phyloP scores from a whole-genome alignment of 345 rosid genomes.

The Erysimum cheiranthoides region DNA sequence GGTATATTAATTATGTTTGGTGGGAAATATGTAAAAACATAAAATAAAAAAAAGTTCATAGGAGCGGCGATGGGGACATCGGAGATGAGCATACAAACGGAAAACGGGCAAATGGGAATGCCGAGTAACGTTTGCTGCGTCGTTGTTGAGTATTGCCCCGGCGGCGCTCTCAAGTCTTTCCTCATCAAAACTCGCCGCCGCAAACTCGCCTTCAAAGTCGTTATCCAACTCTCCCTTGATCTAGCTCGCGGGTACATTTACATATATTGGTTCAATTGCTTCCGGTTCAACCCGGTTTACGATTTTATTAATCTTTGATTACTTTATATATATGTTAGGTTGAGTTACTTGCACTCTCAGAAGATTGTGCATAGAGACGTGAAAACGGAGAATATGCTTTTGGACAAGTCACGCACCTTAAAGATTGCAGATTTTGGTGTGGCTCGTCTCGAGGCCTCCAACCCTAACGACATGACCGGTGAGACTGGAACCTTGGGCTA shows the following conservation, averaged over 20 bases:
- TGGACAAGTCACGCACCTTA: conserved; percentile 83
- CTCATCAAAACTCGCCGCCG: conserved; percentile 90
- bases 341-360: conserved; percentile 87
- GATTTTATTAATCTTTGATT: background rate
- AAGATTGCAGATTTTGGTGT: conserved; percentile 99
- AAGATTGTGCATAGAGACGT: conserved; percentile 98
- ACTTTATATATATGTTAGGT: conserved; percentile 48
- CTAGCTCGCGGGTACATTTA: conserved; percentile 84
- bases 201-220: conserved; percentile 94
- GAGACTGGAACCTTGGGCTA: conserved; percentile 99
- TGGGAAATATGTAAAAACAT: background rate
- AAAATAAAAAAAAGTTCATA: conserved; percentile 56
- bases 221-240: conserved; percentile 86
- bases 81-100: conserved; percentile 81
- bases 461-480: conserved; percentile 99
- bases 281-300: background rate
- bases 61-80: conserved; percentile 93
- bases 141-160: conserved; percentile 93
- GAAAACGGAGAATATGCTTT: conserved; percentile 96
- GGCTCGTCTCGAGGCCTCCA: conserved; percentile 96
- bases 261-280: background rate
- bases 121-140: conserved; percentile 92
- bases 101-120: conserved; percentile 80
- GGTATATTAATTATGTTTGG: background rate
- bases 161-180: conserved; percentile 86